Base-by-base conservation (phyloP, 768 basidiomycete species). In the Trametes cingulata region DNA sequence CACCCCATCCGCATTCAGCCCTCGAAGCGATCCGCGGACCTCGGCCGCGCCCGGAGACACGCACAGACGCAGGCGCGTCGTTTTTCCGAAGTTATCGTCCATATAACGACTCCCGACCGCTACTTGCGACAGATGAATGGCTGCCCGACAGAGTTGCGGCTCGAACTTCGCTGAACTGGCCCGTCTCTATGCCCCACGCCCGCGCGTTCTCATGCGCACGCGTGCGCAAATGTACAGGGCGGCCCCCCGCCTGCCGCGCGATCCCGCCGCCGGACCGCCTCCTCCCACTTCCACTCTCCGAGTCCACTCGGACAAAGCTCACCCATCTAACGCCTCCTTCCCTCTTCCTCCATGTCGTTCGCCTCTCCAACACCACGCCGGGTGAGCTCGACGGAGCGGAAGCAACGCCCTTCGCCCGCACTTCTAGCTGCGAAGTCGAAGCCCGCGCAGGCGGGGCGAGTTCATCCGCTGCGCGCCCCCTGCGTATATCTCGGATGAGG, bases 401-500 rank as follows among this genome's bases (percentile, higher is more conserved):
- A 50, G 52, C 40, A 25, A 29, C 22, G 19, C 40, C 17, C 42
- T 35, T 2, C 42, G 12, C 13, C 15, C 40, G 25, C 22, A 42
- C 56, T 57, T 57, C 56, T 40, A 27, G 56, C 25, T n/a, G 39
- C 13, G 43, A 45, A 54, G 29, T 33, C 55, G 45, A 39, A 56
- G 45, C 29, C 19, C 39, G 24, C 17, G 35, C 9, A 33, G 24
- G 36, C 24, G 45, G 22, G 33, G 27, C 5, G 43, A 25, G 25
- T 47, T 47, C 50, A 14, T 25, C 39, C 19, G 15, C 47, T 17
- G 10, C 36, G 8, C 20, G 36, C 36, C 36, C 24, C 47, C 56
- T 57, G 56, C 56, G 39, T 57, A 57, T 57, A 49, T 42, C 56
- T 57, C 56, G 56, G 56, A 57, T 9, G 33, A 20, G 36, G 46